These are phyloP conservation scores for Lachnellula occidentalis DNA, from an alignment of 2,329 filamentous ascomycete genomes.

Conservation along the genomic window DNA sequence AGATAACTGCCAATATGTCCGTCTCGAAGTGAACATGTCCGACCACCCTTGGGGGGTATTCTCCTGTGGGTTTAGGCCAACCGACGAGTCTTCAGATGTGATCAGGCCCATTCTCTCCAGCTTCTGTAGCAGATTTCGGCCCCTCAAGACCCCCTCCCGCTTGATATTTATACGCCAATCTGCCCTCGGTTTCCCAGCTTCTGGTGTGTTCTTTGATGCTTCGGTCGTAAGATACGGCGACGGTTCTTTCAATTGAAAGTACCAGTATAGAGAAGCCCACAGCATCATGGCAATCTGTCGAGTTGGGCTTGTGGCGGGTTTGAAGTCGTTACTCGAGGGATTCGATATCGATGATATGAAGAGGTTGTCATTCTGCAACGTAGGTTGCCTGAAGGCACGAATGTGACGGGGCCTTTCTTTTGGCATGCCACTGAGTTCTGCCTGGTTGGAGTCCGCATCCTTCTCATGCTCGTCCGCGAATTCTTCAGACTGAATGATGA, in stretches of 20 bases:
- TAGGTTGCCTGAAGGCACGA: conserved; percentile 68
- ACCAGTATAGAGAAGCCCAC: conserved; percentile 93
- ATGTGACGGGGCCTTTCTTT: conserved; percentile 37
- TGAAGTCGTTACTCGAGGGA: conserved; percentile 74
- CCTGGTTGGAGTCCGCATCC: conserved; percentile 20
- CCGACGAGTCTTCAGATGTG: conserved; percentile 66
- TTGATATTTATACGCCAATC: conserved; percentile 85
- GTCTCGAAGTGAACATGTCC: conserved; percentile 74
- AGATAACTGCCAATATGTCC: conserved; percentile 89
- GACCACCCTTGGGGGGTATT: conserved; percentile 63
- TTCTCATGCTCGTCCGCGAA: conserved; percentile 28
- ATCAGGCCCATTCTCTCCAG: conserved; percentile 91
- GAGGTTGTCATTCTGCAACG: conserved; percentile 70
- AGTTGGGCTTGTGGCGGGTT: conserved; percentile 72
- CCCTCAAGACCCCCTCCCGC: conserved; percentile 81
- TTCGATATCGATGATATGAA: conserved; percentile 91
- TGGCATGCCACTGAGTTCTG: conserved; percentile 27
- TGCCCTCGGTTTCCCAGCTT: conserved; percentile 66
- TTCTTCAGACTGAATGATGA: conserved; percentile 69
- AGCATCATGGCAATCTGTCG: conserved; percentile 95
- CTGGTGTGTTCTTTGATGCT: conserved; percentile 59
- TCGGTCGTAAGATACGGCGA: conserved; percentile 56
- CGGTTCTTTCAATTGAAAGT: conserved; percentile 84
- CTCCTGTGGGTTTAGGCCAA: conserved; percentile 60
- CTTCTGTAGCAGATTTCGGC: conserved; percentile 76